Evolutionary conservation across 495 filamentous ascomycete genomes (phyloP).

Genomic region (Ascodesmis nigricans): DNA sequence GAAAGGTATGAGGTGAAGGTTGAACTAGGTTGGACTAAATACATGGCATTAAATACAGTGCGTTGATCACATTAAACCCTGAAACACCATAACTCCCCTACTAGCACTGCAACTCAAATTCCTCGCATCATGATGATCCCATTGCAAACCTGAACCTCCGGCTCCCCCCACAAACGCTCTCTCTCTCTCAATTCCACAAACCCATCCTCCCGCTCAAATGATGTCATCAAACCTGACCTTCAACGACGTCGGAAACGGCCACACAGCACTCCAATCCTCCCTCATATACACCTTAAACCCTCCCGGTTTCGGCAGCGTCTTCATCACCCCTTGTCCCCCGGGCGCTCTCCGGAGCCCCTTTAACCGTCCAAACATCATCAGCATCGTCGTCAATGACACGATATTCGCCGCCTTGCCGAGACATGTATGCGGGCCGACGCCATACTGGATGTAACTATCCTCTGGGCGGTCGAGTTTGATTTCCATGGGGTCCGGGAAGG

Average conservation of each 20-base stretch:
- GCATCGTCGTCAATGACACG: slow-evolving; percentile 34
- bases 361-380: slow-evolving; percentile 33
- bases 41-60: too few species aligned
- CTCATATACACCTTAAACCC: slow-evolving; percentile 48
- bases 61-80: too few species aligned
- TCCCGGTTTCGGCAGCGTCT: slow-evolving; percentile 40
- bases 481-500: slow-evolving; percentile 46
- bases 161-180: too few species aligned
- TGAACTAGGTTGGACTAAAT: too few species aligned
- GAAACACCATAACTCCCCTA: too few species aligned
- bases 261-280: slow-evolving; percentile 49
- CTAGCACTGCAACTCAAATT: too few species aligned
- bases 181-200: too few species aligned
- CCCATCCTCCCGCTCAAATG: slow-evolving; percentile 5
- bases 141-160: too few species aligned
- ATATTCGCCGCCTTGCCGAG: slow-evolving; percentile 37
- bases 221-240: slow-evolving; percentile 32
- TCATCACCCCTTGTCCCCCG: slow-evolving; percentile 48
- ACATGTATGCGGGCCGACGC: slow-evolving; percentile 31
- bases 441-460: slow-evolving; percentile 46
- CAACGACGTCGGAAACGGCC: slow-evolving; percentile 52
- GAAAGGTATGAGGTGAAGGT: too few species aligned
- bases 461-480: slow-evolving; percentile 46
- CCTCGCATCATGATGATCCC: too few species aligned
- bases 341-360: slow-evolving; percentile 42